phyloP scores from a whole-genome alignment of 306 rosid species.

The Prunus mira region DNA sequence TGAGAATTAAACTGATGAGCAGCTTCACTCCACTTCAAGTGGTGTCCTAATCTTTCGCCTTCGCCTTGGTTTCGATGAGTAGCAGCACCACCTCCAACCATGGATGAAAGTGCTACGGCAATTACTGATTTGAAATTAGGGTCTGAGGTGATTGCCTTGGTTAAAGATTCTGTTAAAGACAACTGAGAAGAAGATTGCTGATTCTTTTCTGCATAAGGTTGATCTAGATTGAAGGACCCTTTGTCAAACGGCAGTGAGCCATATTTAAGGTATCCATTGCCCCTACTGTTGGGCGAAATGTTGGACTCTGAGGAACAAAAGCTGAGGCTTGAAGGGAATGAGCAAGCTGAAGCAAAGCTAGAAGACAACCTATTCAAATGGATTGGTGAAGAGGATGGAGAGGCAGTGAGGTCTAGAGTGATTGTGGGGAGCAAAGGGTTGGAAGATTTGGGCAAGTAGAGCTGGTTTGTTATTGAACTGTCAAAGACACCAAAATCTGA shows the following conservation, averaged over 20 bases:
- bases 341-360: no score
- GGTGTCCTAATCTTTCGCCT: constrained; percentile 26
- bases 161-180: constrained; percentile 48
- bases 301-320: constrained; percentile 23
- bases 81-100: constrained; percentile 42
- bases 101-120: constrained; percentile 57
- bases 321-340: constrained; percentile 19
- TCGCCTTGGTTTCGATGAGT: constrained; percentile 21
- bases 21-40: constrained; percentile 29
- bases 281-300: constrained; percentile 20
- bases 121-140: constrained; percentile 48
- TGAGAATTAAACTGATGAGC: constrained; percentile 14
- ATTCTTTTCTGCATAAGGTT: constrained; percentile 26
- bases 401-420: constrained; percentile 53
- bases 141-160: constrained; percentile 54
- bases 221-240: constrained; percentile 23
- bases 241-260: constrained; percentile 5
- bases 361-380: constrained; percentile 12
- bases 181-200: constrained; percentile 33
- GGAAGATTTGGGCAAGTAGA: constrained; percentile 33
- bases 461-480: constrained; percentile 27
- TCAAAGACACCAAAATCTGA: constrained; percentile 32
- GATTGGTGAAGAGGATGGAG: constrained; percentile 19
- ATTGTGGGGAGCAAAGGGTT: constrained; percentile 47
- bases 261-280: constrained; percentile 16